A percentile compares a stretch with the other conserved stretches of the same genome.
Evolutionary conservation across 2,329 filamentous ascomycete species (phyloP).

Genomic region (Geosmithia morbida): DNA sequence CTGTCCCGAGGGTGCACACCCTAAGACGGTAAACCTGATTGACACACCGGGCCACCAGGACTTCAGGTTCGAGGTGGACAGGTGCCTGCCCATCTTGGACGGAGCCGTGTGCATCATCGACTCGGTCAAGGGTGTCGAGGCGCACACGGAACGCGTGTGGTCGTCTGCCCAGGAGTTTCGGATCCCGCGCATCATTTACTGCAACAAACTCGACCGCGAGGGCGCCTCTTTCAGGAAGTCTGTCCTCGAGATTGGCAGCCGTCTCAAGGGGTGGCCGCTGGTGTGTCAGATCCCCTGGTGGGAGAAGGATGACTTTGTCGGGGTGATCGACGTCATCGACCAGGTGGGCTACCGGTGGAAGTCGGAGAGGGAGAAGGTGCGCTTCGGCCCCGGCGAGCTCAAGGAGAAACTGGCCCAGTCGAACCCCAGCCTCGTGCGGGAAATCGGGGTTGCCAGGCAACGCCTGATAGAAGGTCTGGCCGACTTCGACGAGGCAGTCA

Average conservation of each 20-base stretch:
- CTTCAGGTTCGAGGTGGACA: constrained; percentile 91
- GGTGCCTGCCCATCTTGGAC: constrained; percentile 77
- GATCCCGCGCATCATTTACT: constrained; percentile 67
- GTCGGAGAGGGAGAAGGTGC: constrained; percentile 22
- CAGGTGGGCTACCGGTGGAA: constrained; percentile 63
- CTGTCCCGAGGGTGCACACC: constrained; percentile 20
- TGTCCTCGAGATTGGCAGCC: constrained; percentile 69
- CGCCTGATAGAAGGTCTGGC: constrained; percentile 73
- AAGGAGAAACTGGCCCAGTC: constrained; percentile 23
- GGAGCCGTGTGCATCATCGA: constrained; percentile 89
- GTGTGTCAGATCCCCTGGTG: constrained; percentile 96
- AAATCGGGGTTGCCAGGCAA: constrained; percentile 62
- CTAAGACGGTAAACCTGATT: constrained; percentile 75
- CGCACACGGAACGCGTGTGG: constrained; percentile 96
- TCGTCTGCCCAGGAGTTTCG: constrained; percentile 70
- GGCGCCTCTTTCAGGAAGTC: constrained; percentile 71
- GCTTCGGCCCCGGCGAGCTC: constrained; percentile 13
- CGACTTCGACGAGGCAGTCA: constrained; percentile 74
- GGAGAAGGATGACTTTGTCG: constrained; percentile 64
- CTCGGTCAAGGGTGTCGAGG: constrained; percentile 86
- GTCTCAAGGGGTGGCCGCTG: constrained; percentile 72
- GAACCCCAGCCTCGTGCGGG: constrained; percentile 41
- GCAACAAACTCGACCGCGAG: constrained; percentile 69
- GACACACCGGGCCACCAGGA: constrained; percentile 96
- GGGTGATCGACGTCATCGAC: constrained; percentile 72